A percentile compares a stretch with the other conserved stretches of the same genome.
phyloP scores from a whole-genome alignment of 495 filamentous ascomycete genomes.

The Neurospora sp. region DNA sequence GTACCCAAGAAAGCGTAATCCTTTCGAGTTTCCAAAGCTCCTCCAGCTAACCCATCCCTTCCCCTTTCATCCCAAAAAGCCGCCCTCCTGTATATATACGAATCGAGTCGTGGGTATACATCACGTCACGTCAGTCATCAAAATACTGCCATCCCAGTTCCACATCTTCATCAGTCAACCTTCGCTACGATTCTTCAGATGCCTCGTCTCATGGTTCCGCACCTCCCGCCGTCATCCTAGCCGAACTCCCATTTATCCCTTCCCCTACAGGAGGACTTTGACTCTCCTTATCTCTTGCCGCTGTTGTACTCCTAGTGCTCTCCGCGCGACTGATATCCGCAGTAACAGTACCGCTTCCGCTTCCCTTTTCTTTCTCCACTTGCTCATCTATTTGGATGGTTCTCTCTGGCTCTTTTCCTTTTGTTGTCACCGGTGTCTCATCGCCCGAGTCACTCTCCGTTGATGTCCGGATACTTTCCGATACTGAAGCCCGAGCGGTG shows the following conservation, averaged over 20 bases:
- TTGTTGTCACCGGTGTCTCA: neutral
- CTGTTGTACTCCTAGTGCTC: neutral
- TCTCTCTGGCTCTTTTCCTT: neutral
- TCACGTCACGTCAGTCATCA: neutral
- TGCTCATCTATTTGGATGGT: neutral
- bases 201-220: neutral
- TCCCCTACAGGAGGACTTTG: neutral
- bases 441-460: neutral
- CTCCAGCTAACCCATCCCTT: neutral
- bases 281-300: neutral
- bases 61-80: neutral
- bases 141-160: neutral
- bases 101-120: neutral
- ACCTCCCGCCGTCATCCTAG: neutral
- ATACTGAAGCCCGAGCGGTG: neutral
- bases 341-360: neutral
- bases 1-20: neutral
- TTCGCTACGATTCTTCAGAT: neutral
- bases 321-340: neutral
- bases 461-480: neutral
- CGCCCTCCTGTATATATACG: neutral
- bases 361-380: neutral
- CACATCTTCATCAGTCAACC: neutral
- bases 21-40: neutral
- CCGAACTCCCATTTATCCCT: neutral